A percentile compares a stretch with the other conserved stretches of the same genome.
phyloP scores from a whole-genome alignment of 306 rosid species.

The Ziziphus jujuba region DNA sequence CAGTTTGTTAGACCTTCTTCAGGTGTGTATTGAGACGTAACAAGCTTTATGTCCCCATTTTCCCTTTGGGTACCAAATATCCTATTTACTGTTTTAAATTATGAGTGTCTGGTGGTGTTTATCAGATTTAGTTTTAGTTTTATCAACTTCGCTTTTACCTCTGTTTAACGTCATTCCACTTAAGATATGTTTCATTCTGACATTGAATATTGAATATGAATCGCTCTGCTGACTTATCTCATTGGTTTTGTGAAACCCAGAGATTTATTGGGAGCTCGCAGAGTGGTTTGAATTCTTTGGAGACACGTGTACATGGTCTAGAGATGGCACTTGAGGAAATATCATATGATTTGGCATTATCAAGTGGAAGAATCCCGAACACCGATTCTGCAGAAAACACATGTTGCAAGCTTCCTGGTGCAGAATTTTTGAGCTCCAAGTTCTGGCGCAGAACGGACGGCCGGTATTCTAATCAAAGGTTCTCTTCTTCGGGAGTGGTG shows the following conservation, averaged over 20 bases:
- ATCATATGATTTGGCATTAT: constrained; percentile 77
- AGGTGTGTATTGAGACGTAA: constrained; percentile 45
- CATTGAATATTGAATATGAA: background rate
- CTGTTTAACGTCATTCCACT: background rate
- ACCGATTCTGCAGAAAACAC: constrained; percentile 55
- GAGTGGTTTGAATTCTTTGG: constrained; percentile 78
- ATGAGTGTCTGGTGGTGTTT: too few relatives aligned
- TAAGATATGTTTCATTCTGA: background rate
- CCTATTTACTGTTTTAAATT: too few relatives aligned
- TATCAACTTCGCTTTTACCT: background rate
- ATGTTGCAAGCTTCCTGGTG: constrained; percentile 92
- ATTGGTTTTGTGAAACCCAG: constrained; percentile 38
- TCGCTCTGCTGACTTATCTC: constrained; percentile 29
- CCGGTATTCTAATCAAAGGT: constrained; percentile 53
- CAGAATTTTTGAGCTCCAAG: constrained; percentile 89
- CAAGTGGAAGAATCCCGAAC: constrained; percentile 62
- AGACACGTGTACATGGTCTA: constrained; percentile 86
- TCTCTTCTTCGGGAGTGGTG: constrained; percentile 47
- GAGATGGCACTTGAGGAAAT: constrained; percentile 90
- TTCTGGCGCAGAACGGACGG: constrained; percentile 86
- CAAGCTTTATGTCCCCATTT: constrained; percentile 9
- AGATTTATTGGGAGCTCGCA: constrained; percentile 95
- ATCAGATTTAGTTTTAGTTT: background rate
- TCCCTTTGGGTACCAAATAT: too few relatives aligned
- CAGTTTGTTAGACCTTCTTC: constrained; percentile 75